phyloP scores from a whole-genome alignment of 2,329 filamentous ascomycete genomes.

The Ophiostoma pallidulum region DNA sequence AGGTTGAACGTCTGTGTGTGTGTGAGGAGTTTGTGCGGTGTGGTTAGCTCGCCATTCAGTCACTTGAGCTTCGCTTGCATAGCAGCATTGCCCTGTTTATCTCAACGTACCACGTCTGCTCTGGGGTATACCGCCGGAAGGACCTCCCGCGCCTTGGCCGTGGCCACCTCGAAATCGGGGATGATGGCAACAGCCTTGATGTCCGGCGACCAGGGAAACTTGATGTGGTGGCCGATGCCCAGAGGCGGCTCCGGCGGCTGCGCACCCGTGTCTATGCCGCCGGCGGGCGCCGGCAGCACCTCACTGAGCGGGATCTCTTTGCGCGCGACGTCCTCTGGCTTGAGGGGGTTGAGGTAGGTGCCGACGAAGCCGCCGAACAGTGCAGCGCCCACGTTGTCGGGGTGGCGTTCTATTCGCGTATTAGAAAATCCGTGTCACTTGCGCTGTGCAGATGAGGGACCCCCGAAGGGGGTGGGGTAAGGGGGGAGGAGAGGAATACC shows the following conservation, averaged over 20 bases:
- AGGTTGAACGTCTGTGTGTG: constrained; percentile 91
- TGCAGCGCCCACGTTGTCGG: constrained; percentile 89
- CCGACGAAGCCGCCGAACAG: constrained; percentile 95
- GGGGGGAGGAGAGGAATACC: constrained; percentile 34
- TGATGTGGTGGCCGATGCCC: constrained; percentile 92
- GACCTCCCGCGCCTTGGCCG: constrained; percentile 78
- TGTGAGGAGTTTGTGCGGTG: no score
- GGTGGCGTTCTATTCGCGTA: constrained; percentile 57
- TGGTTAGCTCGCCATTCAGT: no score
- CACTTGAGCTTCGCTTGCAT: no score
- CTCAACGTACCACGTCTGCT: constrained; percentile 62
- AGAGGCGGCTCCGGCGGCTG: constrained; percentile 79
- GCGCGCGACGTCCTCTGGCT: constrained; percentile 78
- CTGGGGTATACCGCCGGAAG: constrained; percentile 72
- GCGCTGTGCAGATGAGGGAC: no score
- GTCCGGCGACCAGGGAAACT: constrained; percentile 85
- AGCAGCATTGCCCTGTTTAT: not conserved
- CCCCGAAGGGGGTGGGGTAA: not conserved
- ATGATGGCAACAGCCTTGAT: constrained; percentile 98
- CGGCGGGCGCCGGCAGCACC: constrained; percentile 81
- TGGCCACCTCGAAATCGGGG: constrained; percentile 91
- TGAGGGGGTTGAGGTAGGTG: constrained; percentile 87
- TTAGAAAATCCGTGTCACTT: no score
- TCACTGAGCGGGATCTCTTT: constrained; percentile 92
- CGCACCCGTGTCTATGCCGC: constrained; percentile 81